phyloP scores from a whole-genome alignment of 352 stramenopile species.

The Peronospora farinosa region DNA sequence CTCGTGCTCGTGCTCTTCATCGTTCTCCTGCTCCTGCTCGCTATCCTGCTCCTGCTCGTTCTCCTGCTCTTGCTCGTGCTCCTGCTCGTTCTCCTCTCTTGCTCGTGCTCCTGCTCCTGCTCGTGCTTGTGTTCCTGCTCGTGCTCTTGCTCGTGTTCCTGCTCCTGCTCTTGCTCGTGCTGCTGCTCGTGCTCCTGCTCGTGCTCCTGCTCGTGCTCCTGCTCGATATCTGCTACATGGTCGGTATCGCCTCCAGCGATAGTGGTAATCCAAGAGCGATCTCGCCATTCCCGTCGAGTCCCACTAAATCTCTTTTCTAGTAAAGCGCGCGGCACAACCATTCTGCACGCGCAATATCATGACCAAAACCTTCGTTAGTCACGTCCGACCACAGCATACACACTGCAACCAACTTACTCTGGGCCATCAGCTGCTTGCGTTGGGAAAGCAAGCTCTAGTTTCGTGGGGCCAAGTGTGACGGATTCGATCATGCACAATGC shows the following conservation, averaged over 20 bases:
- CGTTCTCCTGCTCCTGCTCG: no score
- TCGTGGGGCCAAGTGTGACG: constrained; percentile 39
- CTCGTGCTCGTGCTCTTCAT: no score
- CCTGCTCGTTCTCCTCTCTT: not conserved
- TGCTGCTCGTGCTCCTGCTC: constrained; percentile 10
- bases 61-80: no score
- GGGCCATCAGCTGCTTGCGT: constrained; percentile 1
- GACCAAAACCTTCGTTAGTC: not conserved
- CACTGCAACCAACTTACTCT: constrained; percentile 4
- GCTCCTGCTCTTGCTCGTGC: constrained; percentile 9
- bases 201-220: constrained; percentile 4
- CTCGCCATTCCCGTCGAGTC: constrained; percentile 27
- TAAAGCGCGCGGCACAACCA: constrained; percentile 22
- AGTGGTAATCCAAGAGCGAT: constrained; percentile 33
- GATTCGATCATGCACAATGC: constrained; percentile 47
- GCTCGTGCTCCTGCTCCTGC: not conserved
- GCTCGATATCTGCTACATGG: not conserved
- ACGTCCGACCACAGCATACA: not conserved
- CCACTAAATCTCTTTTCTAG: constrained; percentile 31
- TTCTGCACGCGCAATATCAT: constrained; percentile 13
- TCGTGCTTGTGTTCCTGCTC: not conserved
- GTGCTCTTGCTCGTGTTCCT: constrained; percentile 7
- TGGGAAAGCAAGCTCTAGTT: constrained; percentile 48
- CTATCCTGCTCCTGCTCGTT: no score
- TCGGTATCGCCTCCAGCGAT: constrained; percentile 9